These are phyloP conservation scores for Chionographis japonica DNA, from an alignment of 106 monocot genomes.

Conservation along the genomic window DNA sequence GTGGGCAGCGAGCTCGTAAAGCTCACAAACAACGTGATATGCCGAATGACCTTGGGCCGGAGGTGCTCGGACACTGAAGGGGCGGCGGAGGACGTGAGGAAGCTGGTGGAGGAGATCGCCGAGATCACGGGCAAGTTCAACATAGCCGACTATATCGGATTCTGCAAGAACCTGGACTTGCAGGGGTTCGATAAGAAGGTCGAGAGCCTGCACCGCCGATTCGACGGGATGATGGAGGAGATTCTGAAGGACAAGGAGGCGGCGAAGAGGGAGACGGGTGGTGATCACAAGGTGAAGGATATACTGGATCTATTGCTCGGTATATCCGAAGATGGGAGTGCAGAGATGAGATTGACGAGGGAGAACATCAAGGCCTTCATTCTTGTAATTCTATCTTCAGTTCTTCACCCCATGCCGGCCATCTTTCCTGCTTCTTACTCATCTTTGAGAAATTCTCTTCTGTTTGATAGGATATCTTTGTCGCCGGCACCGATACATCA, in stretches of 20 bases:
- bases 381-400: constrained; percentile 10
- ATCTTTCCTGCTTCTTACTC: too few species aligned
- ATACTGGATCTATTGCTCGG: constrained; percentile 21
- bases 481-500: constrained; percentile 17
- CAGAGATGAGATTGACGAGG: constrained; percentile 20
- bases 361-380: constrained; percentile 29
- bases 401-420: too few species aligned
- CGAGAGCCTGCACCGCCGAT: constrained; percentile 10
- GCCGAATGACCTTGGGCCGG: constrained; percentile 10
- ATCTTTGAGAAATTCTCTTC: background rate
- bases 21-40: constrained; percentile 14
- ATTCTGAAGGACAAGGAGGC: constrained; percentile 27
- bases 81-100: constrained; percentile 14
- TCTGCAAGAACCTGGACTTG: constrained; percentile 17
- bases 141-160: constrained; percentile 9
- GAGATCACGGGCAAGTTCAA: constrained; percentile 18
- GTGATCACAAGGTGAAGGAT: background rate
- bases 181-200: constrained; percentile 23
- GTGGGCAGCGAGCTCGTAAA: constrained; percentile 6
- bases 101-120: constrained; percentile 12
- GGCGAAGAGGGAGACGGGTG: background rate
- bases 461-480: constrained; percentile 28
- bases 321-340: constrained; percentile 3
- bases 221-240: constrained; percentile 30
- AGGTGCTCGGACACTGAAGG: background rate